These are phyloP conservation scores for Colletotrichum sublineola DNA, from an alignment of 2,329 filamentous ascomycete genomes.

Conservation along the genomic window DNA sequence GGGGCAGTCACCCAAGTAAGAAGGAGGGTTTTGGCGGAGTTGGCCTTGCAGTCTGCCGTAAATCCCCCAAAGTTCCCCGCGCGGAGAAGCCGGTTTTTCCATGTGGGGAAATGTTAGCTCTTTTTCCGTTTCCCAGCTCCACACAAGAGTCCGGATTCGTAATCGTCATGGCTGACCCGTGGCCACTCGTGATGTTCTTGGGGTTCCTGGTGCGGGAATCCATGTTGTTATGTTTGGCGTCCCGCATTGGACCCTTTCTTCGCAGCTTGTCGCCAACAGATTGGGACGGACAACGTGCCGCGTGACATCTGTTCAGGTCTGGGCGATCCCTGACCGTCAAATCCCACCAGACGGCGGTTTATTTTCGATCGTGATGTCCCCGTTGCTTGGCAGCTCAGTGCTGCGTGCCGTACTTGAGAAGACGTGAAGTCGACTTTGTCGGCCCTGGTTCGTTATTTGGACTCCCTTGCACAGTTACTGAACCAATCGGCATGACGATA, in stretches of 20 bases:
- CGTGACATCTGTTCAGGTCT: neutral
- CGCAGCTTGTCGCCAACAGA: neutral
- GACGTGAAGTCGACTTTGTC: neutral
- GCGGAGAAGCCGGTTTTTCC: constrained; percentile 11
- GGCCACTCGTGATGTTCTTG: constrained; percentile 13
- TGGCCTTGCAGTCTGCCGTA: too few relatives aligned
- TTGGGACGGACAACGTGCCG: neutral
- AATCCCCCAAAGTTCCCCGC: constrained; percentile 31
- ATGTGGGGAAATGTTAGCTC: neutral
- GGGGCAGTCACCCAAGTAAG: too few relatives aligned
- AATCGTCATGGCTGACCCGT: neutral
- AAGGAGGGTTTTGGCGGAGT: too few relatives aligned
- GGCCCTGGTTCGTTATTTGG: neutral
- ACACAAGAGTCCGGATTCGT: neutral
- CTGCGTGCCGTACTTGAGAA: neutral
- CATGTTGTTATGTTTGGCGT: neutral
- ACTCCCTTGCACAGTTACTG: too few relatives aligned
- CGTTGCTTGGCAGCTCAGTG: neutral
- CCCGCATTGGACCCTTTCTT: neutral
- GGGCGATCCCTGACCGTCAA: neutral
- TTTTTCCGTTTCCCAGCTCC: neutral
- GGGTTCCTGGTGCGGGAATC: neutral
- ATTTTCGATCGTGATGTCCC: neutral
- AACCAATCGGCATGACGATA: neutral
- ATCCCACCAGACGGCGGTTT: neutral